Evolutionary conservation across 2,329 filamentous ascomycete genomes (phyloP).

Genomic region (Coniella vitis): DNA sequence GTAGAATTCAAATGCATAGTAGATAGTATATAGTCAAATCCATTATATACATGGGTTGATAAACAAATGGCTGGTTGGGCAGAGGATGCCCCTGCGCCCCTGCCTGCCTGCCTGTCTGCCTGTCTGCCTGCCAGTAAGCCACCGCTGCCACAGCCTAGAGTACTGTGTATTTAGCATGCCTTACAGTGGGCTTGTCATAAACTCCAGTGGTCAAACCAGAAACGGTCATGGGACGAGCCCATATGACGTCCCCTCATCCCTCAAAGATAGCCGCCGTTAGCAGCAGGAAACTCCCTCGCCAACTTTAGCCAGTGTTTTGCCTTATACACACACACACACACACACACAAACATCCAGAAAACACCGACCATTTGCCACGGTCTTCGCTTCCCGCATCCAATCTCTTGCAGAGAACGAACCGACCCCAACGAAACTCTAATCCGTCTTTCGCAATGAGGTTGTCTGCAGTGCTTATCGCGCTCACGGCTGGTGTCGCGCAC

Average conservation of each 20-base stretch:
- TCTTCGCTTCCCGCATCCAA: not conserved
- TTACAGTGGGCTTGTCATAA: not conserved
- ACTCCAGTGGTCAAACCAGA: slow-evolving; percentile 1
- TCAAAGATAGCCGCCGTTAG: slow-evolving; percentile 12
- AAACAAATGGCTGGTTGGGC: no score
- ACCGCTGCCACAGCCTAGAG: no score
- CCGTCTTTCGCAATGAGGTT: slow-evolving; percentile 32
- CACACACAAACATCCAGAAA: not conserved
- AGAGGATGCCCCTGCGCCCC: no score
- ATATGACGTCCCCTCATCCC: slow-evolving; percentile 13
- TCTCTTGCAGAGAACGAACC: not conserved
- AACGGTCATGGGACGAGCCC: slow-evolving; percentile 3
- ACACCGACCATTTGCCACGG: not conserved
- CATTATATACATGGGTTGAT: no score
- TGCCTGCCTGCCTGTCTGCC: no score
- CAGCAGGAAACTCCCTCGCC: not conserved
- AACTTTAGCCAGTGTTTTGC: not conserved
- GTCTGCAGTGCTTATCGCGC: slow-evolving; percentile 35
- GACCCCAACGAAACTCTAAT: not conserved
- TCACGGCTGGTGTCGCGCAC: slow-evolving; percentile 39
- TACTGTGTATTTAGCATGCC: not conserved
- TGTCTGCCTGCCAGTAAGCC: no score
- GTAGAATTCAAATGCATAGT: no score
- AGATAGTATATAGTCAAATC: no score
- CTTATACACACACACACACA: not conserved